Percentiles rank a stretch among this genome's conserved stretches.
phyloP scores from a whole-genome alignment of 2,329 filamentous ascomycete species.

The Fusarium paranaense region DNA sequence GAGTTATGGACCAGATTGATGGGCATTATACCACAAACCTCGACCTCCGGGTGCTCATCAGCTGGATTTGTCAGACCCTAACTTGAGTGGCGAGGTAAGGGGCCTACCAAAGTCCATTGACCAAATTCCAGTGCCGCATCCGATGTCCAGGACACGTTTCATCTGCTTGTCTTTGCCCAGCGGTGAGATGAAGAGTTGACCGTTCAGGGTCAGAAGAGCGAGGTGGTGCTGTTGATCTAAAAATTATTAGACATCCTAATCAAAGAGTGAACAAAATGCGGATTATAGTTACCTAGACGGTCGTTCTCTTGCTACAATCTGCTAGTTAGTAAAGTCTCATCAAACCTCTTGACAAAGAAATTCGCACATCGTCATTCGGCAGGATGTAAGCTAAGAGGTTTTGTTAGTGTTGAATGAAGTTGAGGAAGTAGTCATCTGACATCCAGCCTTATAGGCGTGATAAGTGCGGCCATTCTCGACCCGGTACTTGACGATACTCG shows the following conservation, averaged over 20 bases:
- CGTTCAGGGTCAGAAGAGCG: constrained; percentile 14
- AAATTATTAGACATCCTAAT: neutral
- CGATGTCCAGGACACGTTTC: constrained; percentile 20
- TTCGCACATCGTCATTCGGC: constrained; percentile 22
- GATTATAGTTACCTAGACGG: constrained; percentile 6
- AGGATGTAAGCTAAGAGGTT: constrained; percentile 10
- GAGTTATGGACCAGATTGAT: neutral
- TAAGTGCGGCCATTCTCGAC: constrained; percentile 28
- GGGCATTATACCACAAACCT: neutral
- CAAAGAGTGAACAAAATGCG: neutral
- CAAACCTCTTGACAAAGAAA: neutral
- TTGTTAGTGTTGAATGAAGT: neutral
- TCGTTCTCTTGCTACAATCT: constrained; percentile 18
- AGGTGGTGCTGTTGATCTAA: constrained; percentile 27
- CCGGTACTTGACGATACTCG: constrained; percentile 22
- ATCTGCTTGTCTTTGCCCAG: neutral
- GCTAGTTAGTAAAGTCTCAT: neutral
- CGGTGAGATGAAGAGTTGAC: constrained; percentile 10
- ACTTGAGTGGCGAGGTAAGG: too few relatives aligned
- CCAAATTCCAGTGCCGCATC: constrained; percentile 32
- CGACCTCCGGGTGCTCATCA: constrained; percentile 26
- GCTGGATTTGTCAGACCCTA: constrained; percentile 2
- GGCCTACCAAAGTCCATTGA: constrained; percentile 25
- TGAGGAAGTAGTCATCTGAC: neutral
- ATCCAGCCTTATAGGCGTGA: constrained; percentile 26